Evolutionary conservation across 805 yeast species (phyloP).

Genomic region (Geotrichum ghanense): DNA sequence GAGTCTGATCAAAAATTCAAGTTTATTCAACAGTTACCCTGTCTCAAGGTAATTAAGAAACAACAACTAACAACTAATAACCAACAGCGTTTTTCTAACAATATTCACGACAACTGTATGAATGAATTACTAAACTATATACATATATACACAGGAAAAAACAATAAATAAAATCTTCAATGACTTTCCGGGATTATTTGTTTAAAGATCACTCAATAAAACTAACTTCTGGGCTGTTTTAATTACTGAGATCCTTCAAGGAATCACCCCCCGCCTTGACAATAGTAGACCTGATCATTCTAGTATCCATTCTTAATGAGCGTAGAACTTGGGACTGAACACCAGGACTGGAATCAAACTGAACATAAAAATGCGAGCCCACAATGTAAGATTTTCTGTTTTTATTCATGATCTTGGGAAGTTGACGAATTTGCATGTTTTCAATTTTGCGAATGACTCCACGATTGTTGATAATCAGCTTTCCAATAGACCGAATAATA

Average conservation of each 20-base stretch:
- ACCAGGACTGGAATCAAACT: constrained; percentile 75
- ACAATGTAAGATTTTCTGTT: constrained; percentile 85
- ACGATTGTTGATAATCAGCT: constrained; percentile 72
- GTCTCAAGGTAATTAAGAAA: too few species aligned
- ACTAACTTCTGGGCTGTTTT: too few species aligned
- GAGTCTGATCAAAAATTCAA: too few species aligned
- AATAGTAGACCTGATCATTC: constrained; percentile 71
- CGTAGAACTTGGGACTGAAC: constrained; percentile 80
- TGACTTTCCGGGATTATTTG: too few species aligned
- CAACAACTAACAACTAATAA: too few species aligned
- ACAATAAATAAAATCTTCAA: too few species aligned
- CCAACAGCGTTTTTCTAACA: too few species aligned
- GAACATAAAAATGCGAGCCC: constrained; percentile 78
- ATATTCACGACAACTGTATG: too few species aligned
- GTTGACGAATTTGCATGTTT: constrained; percentile 63
- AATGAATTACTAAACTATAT: too few species aligned
- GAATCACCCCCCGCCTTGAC: constrained; percentile 33
- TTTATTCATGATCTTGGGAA: constrained; percentile 73
- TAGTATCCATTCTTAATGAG: constrained; percentile 76
- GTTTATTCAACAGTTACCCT: too few species aligned
- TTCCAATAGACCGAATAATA: constrained; percentile 61
- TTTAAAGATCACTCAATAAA: too few species aligned
- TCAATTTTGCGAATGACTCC: constrained; percentile 84
- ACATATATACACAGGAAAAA: too few species aligned
- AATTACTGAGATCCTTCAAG: neutral